Base-by-base conservation (phyloP, 495 filamentous ascomycete species). In the Pyrenula massariospora region DNA sequence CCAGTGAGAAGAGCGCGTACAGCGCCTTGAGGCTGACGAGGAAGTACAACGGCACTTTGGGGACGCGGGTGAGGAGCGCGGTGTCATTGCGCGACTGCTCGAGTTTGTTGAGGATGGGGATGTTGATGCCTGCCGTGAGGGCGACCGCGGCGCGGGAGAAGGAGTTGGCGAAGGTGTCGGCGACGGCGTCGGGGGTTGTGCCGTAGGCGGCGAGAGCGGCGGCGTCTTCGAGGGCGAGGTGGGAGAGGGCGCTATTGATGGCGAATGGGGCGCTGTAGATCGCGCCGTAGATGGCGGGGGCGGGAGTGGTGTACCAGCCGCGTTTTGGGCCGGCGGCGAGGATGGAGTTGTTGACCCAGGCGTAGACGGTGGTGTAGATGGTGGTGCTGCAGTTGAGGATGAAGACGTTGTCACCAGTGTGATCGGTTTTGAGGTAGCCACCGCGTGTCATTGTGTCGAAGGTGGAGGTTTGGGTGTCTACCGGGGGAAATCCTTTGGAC, bases 121-220 rank as follows among this genome's bases (percentile, higher is more conserved):
- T 42, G 31, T 42, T 42, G 31, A 42, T 42, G 31, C 31, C 31
- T 5, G 31, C 31, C 15, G 31, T 42, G 11, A 73, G 31, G 31
- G 31, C 31, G 93, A 96, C 60, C 76, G 88, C 51, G 78, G 86
- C 57, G 84, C 89, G 0, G 86, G 88, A 47, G 88, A 91, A 20
- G 76, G 97, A 23, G 75, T 91, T 52, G 93, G 93, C 1, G 91
- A 90, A 31, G 88, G 89, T 65, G 83, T 95, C 57, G 87, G 95
- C 64, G 84, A 84, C 36, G 73, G 96, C 15, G 93, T 96, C 84
- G 82, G 90, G 11, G 76, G 31, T 42, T 42, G 31, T 42, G 31
- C 31, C 31, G 31, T 42, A 42, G 15, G 31, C 31, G 8, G 31
- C 31, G 31, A 42, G 5, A 5, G 31, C 31, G 31, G 31, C 31